Percentiles rank a stretch among this genome's conserved stretches.
Evolutionary conservation across 2,329 filamentous ascomycete genomes (phyloP).

Genomic region (Ceratocystis alfenasii): DNA sequence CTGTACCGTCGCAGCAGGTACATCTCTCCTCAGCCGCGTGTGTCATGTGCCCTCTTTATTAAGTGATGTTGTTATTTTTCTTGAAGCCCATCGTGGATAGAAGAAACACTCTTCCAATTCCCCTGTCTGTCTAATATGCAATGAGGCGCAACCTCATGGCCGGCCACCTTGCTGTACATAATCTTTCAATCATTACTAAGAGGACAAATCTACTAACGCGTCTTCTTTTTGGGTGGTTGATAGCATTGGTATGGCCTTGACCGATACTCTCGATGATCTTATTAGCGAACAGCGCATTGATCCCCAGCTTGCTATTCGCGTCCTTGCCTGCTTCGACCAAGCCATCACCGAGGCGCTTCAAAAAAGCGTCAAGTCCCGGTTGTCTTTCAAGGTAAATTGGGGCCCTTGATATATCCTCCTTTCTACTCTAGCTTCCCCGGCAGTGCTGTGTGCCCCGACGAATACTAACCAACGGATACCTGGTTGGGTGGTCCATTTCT

Average conservation of each 20-base stretch:
- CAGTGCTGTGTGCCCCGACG: not conserved
- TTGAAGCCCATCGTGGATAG: not conserved
- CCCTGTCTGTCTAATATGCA: not conserved
- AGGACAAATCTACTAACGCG: not conserved
- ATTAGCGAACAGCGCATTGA: slow-evolving; percentile 93
- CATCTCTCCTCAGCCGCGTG: slow-evolving; percentile 24
- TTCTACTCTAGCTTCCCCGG: not conserved
- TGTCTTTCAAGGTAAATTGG: slow-evolving; percentile 75
- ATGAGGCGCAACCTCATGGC: not conserved
- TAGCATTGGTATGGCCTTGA: slow-evolving; percentile 86
- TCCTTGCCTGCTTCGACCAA: slow-evolving; percentile 88
- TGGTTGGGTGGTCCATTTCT: not conserved
- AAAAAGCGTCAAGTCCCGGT: slow-evolving; percentile 79
- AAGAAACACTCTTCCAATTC: slow-evolving; percentile 2
- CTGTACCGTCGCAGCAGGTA: slow-evolving; percentile 98
- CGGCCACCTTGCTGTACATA: not conserved
- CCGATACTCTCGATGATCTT: slow-evolving; percentile 91
- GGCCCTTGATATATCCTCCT: not conserved
- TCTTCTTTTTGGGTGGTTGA: slow-evolving; percentile 20
- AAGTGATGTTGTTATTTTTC: slow-evolving; percentile 3
- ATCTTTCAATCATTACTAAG: not conserved
- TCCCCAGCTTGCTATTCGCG: slow-evolving; percentile 97
- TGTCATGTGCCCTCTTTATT: slow-evolving; percentile 8
- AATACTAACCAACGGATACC: not conserved
- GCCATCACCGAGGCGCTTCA: slow-evolving; percentile 82